phyloP scores from a whole-genome alignment of 768 basidiomycete species.

The Boletus rufocinnamomeus region DNA sequence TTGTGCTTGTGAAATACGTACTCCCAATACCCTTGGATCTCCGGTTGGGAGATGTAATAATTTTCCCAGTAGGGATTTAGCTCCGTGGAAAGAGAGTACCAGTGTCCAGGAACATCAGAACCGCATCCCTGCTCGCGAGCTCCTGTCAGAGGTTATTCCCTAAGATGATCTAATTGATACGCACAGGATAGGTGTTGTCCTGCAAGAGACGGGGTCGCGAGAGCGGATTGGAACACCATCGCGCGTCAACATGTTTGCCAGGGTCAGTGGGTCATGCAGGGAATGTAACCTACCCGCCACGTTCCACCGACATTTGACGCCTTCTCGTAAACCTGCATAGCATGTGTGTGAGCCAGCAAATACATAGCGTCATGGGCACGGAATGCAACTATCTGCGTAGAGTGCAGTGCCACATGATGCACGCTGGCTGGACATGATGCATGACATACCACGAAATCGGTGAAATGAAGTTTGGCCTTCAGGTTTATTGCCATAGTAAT shows the following conservation, averaged over 20 bases:
- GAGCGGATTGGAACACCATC: neutral
- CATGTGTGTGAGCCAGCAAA: constrained; percentile 27
- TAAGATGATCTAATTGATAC: neutral
- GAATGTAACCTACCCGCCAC: constrained; percentile 1
- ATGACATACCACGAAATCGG: constrained; percentile 49
- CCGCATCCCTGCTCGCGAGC: constrained; percentile 1
- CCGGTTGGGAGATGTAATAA: constrained; percentile 6
- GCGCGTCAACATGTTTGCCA: neutral
- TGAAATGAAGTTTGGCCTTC: constrained; percentile 26
- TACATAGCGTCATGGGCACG: neutral
- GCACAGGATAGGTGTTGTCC: constrained; percentile 9
- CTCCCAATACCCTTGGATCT: constrained; percentile 37
- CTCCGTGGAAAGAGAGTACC: constrained; percentile 5
- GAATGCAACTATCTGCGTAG: neutral
- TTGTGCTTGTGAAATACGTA: constrained; percentile 46
- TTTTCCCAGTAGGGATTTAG: neutral
- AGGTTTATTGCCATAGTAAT: constrained; percentile 8
- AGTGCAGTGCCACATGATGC: constrained; percentile 9
- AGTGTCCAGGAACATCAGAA: neutral
- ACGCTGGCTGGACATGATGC: neutral
- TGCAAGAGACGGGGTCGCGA: neutral
- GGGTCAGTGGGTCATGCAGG: neutral
- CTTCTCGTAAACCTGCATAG: constrained; percentile 4
- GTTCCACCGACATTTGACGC: neutral
- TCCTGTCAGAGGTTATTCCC: neutral